phyloP scores from a whole-genome alignment of 2,329 filamentous ascomycete species.

The Colletotrichum incanum region DNA sequence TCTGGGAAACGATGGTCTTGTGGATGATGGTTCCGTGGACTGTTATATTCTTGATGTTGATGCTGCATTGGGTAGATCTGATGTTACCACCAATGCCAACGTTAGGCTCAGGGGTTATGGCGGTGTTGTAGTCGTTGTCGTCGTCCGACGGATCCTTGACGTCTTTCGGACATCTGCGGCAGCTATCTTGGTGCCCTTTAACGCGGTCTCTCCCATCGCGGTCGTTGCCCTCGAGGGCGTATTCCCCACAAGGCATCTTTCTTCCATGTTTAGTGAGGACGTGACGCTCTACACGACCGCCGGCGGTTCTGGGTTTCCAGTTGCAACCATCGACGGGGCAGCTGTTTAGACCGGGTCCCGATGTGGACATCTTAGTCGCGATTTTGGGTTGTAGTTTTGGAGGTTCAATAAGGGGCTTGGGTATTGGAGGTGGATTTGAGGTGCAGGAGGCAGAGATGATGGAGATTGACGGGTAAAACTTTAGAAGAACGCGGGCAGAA shows the following conservation, averaged over 20 bases:
- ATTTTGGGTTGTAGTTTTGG: too few species aligned
- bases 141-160: not conserved
- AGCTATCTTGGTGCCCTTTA: not conserved
- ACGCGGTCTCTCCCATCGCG: not conserved
- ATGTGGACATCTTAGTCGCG: not conserved
- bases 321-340: not conserved
- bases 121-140: not conserved
- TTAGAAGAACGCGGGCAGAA: not conserved
- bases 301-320: not conserved
- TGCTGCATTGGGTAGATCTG: rapidly evolving
- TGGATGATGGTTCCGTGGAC: not conserved
- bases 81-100: not conserved
- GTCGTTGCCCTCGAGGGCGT: not conserved
- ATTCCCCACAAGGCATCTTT: not conserved
- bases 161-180: not conserved
- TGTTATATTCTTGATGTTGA: not conserved
- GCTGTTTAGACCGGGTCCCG: not conserved
- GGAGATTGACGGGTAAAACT: not conserved
- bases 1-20: not conserved
- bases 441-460: not conserved
- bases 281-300: not conserved
- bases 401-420: too few species aligned
- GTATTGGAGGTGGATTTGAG: not conserved
- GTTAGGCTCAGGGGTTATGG: not conserved
- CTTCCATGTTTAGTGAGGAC: rapidly evolving